Percentiles rank a stretch among this genome's conserved stretches.
Evolutionary conservation across 768 basidiomycete genomes (phyloP).

Genomic region (Kondoa malvinella): DNA sequence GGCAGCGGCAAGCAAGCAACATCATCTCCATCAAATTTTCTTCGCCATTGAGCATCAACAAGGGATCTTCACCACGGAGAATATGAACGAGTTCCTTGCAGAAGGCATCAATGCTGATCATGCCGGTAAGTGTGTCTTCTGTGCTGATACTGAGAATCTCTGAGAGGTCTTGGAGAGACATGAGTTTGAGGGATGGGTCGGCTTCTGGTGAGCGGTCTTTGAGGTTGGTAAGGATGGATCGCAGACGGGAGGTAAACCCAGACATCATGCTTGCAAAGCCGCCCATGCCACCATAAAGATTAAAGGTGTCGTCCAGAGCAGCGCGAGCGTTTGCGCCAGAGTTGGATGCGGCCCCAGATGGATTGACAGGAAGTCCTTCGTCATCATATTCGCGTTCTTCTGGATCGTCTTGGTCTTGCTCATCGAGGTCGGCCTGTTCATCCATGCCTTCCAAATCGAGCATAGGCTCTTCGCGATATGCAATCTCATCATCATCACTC

Average conservation of each 20-base stretch:
- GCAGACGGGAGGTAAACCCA: conserved; percentile 68
- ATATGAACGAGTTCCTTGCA: conserved; percentile 82
- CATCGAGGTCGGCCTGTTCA: not conserved
- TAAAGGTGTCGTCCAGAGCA: not conserved
- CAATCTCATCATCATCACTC: not conserved
- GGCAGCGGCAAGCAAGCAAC: conserved; percentile 83
- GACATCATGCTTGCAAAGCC: conserved; percentile 44
- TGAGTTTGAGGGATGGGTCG: conserved; percentile 65
- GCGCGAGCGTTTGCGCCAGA: conserved; percentile 4
- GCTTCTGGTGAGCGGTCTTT: conserved; percentile 43
- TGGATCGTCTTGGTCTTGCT: conserved; percentile 3
- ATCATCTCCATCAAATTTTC: conserved; percentile 41
- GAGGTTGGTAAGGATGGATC: conserved; percentile 78
- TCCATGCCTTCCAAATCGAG: not conserved
- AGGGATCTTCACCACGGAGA: conserved; percentile 45
- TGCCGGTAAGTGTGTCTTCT: conserved; percentile 87
- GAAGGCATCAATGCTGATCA: conserved; percentile 84
- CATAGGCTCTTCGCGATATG: not conserved
- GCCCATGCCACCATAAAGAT: conserved; percentile 12
- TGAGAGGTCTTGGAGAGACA: conserved; percentile 84
- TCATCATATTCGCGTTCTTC: conserved; percentile 10
- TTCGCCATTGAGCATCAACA: conserved; percentile 29
- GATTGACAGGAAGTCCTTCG: conserved; percentile 9
- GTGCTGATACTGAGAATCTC: conserved; percentile 90
- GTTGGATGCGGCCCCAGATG: conserved; percentile 11